Percentiles rank a stretch among this genome's conserved stretches.
These are phyloP conservation scores for Aspergillus transmontanensis DNA, from an alignment of 2,329 filamentous ascomycete genomes.

Conservation along the genomic window DNA sequence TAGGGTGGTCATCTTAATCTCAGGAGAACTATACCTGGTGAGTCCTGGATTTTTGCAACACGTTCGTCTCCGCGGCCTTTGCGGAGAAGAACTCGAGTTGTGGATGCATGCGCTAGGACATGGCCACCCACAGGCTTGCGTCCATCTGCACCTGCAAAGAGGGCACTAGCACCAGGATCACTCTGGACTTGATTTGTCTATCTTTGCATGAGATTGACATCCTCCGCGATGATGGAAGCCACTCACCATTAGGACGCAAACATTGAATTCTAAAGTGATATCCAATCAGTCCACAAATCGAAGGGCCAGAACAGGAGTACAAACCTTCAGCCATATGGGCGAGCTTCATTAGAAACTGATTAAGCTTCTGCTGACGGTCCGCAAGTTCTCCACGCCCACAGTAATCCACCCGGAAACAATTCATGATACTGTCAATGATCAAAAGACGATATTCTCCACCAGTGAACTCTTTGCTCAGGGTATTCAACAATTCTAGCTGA, in stretches of 20 bases:
- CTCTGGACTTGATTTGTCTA: constrained; percentile 72
- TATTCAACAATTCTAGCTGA: constrained; percentile 65
- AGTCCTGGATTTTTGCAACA: constrained; percentile 70
- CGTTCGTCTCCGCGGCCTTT: constrained; percentile 71
- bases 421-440: constrained; percentile 71
- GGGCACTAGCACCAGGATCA: constrained; percentile 67
- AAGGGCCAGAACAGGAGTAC: constrained; percentile 2
- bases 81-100: constrained; percentile 66
- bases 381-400: constrained; percentile 67
- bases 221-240: not conserved
- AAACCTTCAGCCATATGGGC: constrained; percentile 66
- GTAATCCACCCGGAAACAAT: constrained; percentile 69
- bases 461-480: constrained; percentile 62
- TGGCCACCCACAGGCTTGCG: constrained; percentile 69
- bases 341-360: constrained; percentile 65
- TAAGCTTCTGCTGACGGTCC: constrained; percentile 69
- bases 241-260: constrained; percentile 63
- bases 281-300: constrained; percentile 10
- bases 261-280: constrained; percentile 61
- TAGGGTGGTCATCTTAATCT: not conserved
- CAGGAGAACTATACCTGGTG: constrained; percentile 55
- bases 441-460: constrained; percentile 66
- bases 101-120: constrained; percentile 69
- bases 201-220: not conserved
- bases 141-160: constrained; percentile 69